These are phyloP conservation scores for Pachysandra terminalis DNA, from an alignment of 164 flowering plant genomes.

Conservation along the genomic window DNA sequence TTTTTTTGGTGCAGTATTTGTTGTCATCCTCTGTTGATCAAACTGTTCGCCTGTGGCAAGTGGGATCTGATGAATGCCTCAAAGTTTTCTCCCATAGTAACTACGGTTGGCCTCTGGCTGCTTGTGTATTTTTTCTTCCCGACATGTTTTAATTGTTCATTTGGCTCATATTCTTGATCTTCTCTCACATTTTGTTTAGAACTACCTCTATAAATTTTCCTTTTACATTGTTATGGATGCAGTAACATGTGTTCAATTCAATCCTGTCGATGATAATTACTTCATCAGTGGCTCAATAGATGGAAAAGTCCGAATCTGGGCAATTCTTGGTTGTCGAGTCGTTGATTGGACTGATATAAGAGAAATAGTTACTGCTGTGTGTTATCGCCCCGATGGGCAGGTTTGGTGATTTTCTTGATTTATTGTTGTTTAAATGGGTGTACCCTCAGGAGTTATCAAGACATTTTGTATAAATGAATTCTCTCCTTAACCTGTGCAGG, in stretches of 20 bases:
- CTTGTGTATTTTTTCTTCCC: slow-evolving; percentile 5
- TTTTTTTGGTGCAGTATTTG: slow-evolving; percentile 40
- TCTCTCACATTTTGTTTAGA: not conserved
- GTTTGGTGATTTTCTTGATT: slow-evolving; percentile 27
- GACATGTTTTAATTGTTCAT: too few relatives aligned
- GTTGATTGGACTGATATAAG: slow-evolving; percentile 63
- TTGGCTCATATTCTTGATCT: not conserved
- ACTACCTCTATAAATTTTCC: not conserved
- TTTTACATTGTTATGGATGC: slow-evolving; percentile 21
- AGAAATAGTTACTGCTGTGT: slow-evolving; percentile 79
- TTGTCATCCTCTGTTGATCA: slow-evolving; percentile 77
- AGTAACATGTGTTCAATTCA: slow-evolving; percentile 75
- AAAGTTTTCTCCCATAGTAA: slow-evolving; percentile 63
- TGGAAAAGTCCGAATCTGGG: slow-evolving; percentile 88
- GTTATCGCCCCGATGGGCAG: slow-evolving; percentile 73
- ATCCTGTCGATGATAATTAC: slow-evolving; percentile 61
- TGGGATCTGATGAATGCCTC: slow-evolving; percentile 48
- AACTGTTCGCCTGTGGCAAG: slow-evolving; percentile 72
- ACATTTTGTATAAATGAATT: not conserved
- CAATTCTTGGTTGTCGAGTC: slow-evolving; percentile 40
- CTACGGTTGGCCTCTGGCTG: slow-evolving; percentile 57
- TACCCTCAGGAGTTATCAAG: not conserved
- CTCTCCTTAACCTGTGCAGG: slow-evolving; percentile 37
- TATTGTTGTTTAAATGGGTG: not conserved
- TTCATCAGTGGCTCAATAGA: slow-evolving; percentile 89